phyloP scores from a whole-genome alignment of 495 filamentous ascomycete species.

The Xylaria bambusicola region DNA sequence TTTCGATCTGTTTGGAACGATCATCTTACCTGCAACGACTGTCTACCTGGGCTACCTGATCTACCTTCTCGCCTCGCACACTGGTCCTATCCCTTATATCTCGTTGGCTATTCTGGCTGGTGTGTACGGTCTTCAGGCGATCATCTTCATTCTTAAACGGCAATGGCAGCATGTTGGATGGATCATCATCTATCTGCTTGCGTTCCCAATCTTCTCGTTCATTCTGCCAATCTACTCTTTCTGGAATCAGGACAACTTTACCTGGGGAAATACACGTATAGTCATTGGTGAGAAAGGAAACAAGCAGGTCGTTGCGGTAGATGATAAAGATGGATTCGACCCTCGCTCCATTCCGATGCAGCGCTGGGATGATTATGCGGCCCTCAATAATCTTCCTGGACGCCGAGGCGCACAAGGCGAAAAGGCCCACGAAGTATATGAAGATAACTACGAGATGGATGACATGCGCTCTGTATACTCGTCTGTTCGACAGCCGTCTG shows the following conservation, averaged over 20 bases:
- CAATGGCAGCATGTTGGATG: conserved; percentile 98
- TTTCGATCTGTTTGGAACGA: conserved; percentile 89
- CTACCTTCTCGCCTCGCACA: conserved; percentile 69
- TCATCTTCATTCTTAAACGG: conserved; percentile 93
- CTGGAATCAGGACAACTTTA: conserved; percentile 99
- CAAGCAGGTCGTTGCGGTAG: conserved; percentile 83
- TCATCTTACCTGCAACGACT: conserved; percentile 90
- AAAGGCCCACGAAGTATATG: conserved; percentile 64
- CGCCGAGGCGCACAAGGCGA: conserved; percentile 74
- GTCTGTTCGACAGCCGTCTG: conserved; percentile 88
- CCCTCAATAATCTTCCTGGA: conserved; percentile 85
- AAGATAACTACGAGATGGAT: conserved; percentile 88
- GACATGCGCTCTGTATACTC: conserved; percentile 97
- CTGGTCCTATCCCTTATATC: conserved; percentile 79
- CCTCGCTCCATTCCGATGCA: conserved; percentile 91
- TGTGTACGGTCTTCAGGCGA: conserved; percentile 91
- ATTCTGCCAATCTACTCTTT: conserved; percentile 94
- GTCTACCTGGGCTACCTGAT: conserved; percentile 89
- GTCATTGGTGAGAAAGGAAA: conserved; percentile 91
- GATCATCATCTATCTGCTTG: conserved; percentile 97
- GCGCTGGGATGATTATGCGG: conserved; percentile 96
- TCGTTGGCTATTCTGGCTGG: conserved; percentile 85
- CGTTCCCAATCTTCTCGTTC: conserved; percentile 92
- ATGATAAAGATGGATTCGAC: conserved; percentile 80
- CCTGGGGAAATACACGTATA: conserved; percentile 96